Evolutionary conservation across 306 rosid genomes (phyloP).

Genomic region (Oxytropis ochrocephala): DNA sequence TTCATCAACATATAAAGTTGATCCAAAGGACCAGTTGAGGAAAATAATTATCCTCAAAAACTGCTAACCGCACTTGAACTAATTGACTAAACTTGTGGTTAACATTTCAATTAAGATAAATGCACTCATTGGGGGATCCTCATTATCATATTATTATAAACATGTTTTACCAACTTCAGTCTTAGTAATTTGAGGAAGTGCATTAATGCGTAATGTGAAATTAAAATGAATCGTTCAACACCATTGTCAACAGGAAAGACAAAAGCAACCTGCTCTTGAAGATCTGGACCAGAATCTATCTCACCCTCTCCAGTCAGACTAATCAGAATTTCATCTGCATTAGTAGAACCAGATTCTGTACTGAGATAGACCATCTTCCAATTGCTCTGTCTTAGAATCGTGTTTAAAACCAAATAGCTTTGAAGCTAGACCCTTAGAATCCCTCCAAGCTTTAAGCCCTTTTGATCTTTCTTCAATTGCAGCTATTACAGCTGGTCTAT

Average conservation of each 20-base stretch:
- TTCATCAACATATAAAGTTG: neutral
- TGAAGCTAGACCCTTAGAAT: constrained; percentile 84
- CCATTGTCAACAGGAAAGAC: constrained; percentile 7
- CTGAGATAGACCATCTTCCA: constrained; percentile 42
- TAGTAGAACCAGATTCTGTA: constrained; percentile 83
- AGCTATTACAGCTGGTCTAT: constrained; percentile 70
- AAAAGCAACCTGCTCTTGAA: constrained; percentile 72
- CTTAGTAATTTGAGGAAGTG: neutral
- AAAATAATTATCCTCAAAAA: neutral
- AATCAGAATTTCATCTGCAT: constrained; percentile 73
- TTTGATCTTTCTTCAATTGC: constrained; percentile 88
- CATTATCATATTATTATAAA: neutral
- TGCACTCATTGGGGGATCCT: neutral
- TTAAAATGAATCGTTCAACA: constrained; percentile 17
- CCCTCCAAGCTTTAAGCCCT: constrained; percentile 79
- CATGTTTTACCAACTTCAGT: neutral
- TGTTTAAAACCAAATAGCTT: constrained; percentile 79
- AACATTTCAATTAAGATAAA: neutral
- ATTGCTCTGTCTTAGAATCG: constrained; percentile 45
- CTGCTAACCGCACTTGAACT: neutral
- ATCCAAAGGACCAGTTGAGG: neutral
- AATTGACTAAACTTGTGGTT: neutral
- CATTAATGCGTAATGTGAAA: neutral
- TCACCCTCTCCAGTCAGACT: constrained; percentile 78
- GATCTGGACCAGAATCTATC: constrained; percentile 74